Evolutionary conservation across 306 rosid genomes (phyloP).

Genomic region (Prinsepia uniflora): DNA sequence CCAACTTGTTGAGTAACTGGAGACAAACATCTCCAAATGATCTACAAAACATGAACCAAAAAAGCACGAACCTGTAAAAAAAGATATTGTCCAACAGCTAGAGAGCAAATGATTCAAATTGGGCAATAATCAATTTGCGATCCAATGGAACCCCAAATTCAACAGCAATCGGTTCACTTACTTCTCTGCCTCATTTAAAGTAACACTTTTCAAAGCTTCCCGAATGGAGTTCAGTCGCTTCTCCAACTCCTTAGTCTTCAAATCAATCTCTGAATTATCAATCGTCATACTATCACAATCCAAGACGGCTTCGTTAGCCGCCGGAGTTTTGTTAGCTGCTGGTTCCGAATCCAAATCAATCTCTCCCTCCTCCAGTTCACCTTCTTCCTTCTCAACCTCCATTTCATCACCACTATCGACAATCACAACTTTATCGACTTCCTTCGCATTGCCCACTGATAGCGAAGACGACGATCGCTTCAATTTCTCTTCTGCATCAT

Average conservation of each 20-base stretch:
- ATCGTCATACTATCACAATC: slow-evolving; percentile 16
- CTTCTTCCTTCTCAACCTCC: slow-evolving; percentile 72
- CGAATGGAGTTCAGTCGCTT: slow-evolving; percentile 30
- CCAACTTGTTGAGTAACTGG: slow-evolving; percentile 40
- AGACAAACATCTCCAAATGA: slow-evolving; percentile 60
- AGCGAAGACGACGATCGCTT: slow-evolving; percentile 30
- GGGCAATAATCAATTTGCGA: slow-evolving; percentile 9
- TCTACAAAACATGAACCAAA: slow-evolving; percentile 49
- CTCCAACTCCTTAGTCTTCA: slow-evolving; percentile 26
- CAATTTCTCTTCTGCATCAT: slow-evolving; percentile 42
- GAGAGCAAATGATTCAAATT: background rate
- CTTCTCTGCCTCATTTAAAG: slow-evolving; percentile 58
- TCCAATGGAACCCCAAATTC: slow-evolving; percentile 19
- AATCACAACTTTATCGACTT: slow-evolving; percentile 31
- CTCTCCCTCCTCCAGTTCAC: slow-evolving; percentile 99
- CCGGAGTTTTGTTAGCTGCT: slow-evolving; percentile 10
- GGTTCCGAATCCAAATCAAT: slow-evolving; percentile 77
- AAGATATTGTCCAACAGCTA: background rate
- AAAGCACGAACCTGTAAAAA: background rate
- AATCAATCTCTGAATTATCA: slow-evolving; percentile 29
- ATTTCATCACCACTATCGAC: slow-evolving; percentile 40
- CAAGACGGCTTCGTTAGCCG: slow-evolving; percentile 1
- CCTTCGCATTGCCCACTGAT: slow-evolving; percentile 19
- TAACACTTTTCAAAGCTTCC: slow-evolving; percentile 47
- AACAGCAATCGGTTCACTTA: slow-evolving; percentile 44